A percentile compares a stretch with the other conserved stretches of the same genome.
Evolutionary conservation across 305 asterid genomes (phyloP).

Genomic region (Rubia peregrina): DNA sequence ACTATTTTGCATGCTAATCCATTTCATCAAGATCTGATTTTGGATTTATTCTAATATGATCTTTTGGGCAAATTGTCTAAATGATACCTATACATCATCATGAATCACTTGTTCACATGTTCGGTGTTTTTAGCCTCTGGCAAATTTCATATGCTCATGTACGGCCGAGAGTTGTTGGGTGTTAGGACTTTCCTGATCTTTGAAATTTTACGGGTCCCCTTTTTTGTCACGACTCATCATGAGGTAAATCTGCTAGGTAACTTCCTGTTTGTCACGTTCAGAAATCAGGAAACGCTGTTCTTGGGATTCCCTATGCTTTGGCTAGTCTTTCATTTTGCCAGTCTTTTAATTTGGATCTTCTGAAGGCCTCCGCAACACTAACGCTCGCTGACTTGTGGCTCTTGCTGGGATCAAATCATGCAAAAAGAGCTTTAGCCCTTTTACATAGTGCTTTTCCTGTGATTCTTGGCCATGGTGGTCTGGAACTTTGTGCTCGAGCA

Average conservation of each 20-base stretch:
- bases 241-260: slow-evolving; percentile 7
- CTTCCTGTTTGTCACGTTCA: slow-evolving; percentile 23
- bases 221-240: not conserved
- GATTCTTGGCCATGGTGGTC: slow-evolving; percentile 94
- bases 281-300: slow-evolving; percentile 87
- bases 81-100: not conserved
- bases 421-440: slow-evolving; percentile 71
- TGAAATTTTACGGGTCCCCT: not conserved
- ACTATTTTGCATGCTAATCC: slow-evolving; percentile 6
- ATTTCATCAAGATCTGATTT: not conserved
- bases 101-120: not conserved
- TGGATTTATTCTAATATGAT: not conserved
- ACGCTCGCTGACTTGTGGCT: slow-evolving; percentile 90
- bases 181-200: not conserved
- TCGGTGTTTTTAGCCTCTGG: not conserved
- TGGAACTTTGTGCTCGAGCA: slow-evolving; percentile 85
- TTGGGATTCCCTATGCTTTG: slow-evolving; percentile 89
- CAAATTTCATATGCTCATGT: not conserved
- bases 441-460: slow-evolving; percentile 71
- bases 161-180: no score
- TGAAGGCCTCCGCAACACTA: slow-evolving; percentile 80
- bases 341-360: slow-evolving; percentile 90
- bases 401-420: slow-evolving; percentile 79
- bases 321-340: slow-evolving; percentile 93
- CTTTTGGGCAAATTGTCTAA: not conserved